Base-by-base conservation (phyloP, 192 early-diverging fungal genomes). In the Coemansia sp. region DNA sequence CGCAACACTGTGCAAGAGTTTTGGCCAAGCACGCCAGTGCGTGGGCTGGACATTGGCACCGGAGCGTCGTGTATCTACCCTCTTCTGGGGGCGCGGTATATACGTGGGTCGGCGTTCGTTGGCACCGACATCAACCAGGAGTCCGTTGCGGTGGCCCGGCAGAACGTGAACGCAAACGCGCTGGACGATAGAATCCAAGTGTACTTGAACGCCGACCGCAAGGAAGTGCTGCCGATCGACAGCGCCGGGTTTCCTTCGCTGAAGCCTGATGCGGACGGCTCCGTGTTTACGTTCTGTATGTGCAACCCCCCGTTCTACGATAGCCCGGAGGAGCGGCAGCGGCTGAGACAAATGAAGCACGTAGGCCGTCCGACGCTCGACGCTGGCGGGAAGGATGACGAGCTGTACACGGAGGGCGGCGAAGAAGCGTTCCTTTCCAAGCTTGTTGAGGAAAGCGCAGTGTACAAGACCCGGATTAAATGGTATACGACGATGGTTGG, bases 21-120 rank as follows among this genome's bases (percentile, higher is more conserved):
- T 50, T 33, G 42, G 23, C 67, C 63, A 0, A 32, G 25, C 11
- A 15, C 14, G 0, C 0, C n/a, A 0, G 13, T 74, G 7, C 19
- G 11, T 8, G 77, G 72, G 0, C 43, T 81, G 20, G 79, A 81
- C 40, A 62, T 75, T 59, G 94, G 94, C 13, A 90, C 91, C 8
- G 94, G 94, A 0, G 91, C 94, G 0, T 94, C 93, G 5, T 95
- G 93, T 57, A 94, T 97, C 7, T 97, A 97, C 69, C 93, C 95
- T 3, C 74, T 97, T 14, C 70, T 97, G 13, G 93, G 88, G 10
- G 88, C 87, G 50, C 66, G 70, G 0, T 58, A 68, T 0, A 84
- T 95, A 38, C 63, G 65, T n/a, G 23, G 23, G 9, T 90, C 90
- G 86, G 33, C 46, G 35, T 92, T 95, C 70, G 56, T 92, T 0